phyloP scores from a whole-genome alignment of 805 yeast species.

The Ogataea paraovalis region DNA sequence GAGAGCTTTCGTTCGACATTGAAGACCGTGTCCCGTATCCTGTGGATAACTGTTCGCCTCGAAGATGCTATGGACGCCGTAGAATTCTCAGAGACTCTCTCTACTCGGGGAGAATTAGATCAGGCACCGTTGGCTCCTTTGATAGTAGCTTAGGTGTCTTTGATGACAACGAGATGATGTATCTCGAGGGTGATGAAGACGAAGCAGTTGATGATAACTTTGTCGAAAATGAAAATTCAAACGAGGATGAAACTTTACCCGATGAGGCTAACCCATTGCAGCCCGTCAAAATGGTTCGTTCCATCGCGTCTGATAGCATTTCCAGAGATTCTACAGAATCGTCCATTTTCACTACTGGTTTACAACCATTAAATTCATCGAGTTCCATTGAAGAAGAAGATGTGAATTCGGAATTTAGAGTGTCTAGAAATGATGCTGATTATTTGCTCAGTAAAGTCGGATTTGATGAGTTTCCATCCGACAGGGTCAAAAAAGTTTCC shows the following conservation, averaged over 20 bases:
- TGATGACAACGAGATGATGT: constrained; percentile 1
- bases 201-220: background rate
- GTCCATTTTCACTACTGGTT: background rate
- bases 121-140: background rate
- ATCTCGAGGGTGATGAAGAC: background rate
- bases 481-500: constrained; percentile 4
- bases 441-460: background rate
- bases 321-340: background rate
- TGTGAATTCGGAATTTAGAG: background rate
- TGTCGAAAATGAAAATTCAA: background rate
- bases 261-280: too few relatives aligned
- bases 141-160: background rate
- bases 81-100: background rate
- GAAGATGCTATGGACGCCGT: constrained; percentile 16
- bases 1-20: constrained; percentile 31
- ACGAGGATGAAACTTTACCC: too few relatives aligned
- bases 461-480: background rate
- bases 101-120: background rate
- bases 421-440: too few relatives aligned
- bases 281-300: background rate
- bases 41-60: constrained; percentile 28
- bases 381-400: background rate
- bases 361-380: background rate
- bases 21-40: constrained; percentile 25
- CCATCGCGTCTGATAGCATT: background rate